Evolutionary conservation across 2,329 filamentous ascomycete species (phyloP), one percentile per base, ranked within the genome.

Genomic region (Apiospora phragmitis): DNA sequence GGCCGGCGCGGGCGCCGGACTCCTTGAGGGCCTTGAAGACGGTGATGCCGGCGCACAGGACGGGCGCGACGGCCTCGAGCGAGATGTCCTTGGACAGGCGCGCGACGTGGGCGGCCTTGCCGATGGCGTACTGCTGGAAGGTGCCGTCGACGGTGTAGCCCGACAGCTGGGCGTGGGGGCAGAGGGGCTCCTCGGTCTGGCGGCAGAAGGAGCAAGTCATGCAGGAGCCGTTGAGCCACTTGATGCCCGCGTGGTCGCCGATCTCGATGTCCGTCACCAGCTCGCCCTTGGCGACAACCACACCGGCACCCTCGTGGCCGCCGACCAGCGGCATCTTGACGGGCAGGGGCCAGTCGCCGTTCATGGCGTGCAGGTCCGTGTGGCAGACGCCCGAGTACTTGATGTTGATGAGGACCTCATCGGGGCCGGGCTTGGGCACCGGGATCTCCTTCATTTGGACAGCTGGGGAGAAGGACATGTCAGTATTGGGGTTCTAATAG

Each of bases 11-110:
- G 38, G 88, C 91, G 49, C 89, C 90, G 0, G 93, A 94, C 82
- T 96, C 94, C 85, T 97, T 97, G 72, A 97, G 81, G n/a, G 92
- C 94, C 85, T 94, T 95, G 88, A 97, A 97, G 74, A 95, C 94
- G 21, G 94, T 96, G 82, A 96, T 91, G 79, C 93, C 93, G 62
- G 93, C 93, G 82, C 94, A 97, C 43, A 97, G 88, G 70, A 97
- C 88, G 18, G 94, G 94, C 1, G 94, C 89, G 71, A 97, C 87
- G 68, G 90, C 90, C 78, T 95, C 94, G 62, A 97, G 90, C 71
- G 90, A 85, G 73, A 92, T 88, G 21, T 92, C 89, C 82, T 95
- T 92, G 74, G 93, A 93, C 74, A 98, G 92, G 75, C 92, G 90
- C 38, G 94, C 93, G 21, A 96, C 90, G 81, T 97, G 93, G 24